Evolutionary conservation across 2,329 filamentous ascomycete genomes (phyloP), one percentile per base, ranked within the genome.

Genomic region (Colletotrichum acutatum): DNA sequence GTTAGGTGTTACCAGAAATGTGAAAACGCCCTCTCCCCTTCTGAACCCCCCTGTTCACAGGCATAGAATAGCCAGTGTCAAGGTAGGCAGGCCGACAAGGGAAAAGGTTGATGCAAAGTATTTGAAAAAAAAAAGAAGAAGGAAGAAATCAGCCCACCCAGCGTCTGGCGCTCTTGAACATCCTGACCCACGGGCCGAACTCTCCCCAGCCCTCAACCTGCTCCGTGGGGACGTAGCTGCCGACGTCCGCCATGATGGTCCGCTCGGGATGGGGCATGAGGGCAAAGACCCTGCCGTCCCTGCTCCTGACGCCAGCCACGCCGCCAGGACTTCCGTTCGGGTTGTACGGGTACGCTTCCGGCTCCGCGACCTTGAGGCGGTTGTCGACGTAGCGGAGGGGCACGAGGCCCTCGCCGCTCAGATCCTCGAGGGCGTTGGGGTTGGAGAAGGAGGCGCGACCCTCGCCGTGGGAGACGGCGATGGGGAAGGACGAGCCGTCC

Each of bases 181-280:
- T 88, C 79, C 94, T 89, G 75, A 93, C 87, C 95, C 95, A 98
- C 24, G 95, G 95, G 1, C 94, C 94, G 80, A 92, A 93, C 76
- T 95, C 92, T 32, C 93, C 94, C 93, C 93, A 95, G 74, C 91
- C 86, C 14, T 90, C 89, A 6, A 86, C 75, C 72, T 90, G 86
- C 42, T 83, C 83, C 4, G 78, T 78, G 8, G 94, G 93, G 74
- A 93, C 85, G 82, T 92, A 98, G 81, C 93, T 96, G 60, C 88
- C 91, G 74, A 95, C 92, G 71, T 94, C 94, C 70, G 90, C 91
- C 85, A 97, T 85, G 71, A 97, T 91, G 19, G 94, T 97, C n/a
- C 95, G 90, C 85, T 98, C 95, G 1, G 95, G 95, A 82, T 98
- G 95, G 74, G 95, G 95, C 95, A 98, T 98, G 85, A 98, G 90